phyloP scores from a whole-genome alignment of 768 basidiomycete genomes.

The Phylloporus sp. region DNA sequence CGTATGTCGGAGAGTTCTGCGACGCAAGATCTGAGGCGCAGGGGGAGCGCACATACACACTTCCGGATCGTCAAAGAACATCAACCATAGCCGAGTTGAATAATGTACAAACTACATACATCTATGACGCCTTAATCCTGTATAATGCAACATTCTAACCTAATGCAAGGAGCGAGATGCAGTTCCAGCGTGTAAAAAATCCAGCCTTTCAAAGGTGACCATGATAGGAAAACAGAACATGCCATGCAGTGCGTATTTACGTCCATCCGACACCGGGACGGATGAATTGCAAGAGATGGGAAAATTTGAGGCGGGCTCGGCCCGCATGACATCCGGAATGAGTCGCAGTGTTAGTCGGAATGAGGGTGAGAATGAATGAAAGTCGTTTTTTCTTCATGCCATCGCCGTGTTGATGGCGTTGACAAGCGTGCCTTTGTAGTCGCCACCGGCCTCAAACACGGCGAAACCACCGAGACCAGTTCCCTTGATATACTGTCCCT shows the following conservation, averaged over 20 bases:
- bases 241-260: background rate
- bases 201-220: constrained; percentile 14
- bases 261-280: constrained; percentile 15
- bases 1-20: too few species aligned
- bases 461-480: constrained; percentile 38
- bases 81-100: too few species aligned
- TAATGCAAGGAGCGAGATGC: background rate
- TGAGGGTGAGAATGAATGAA: constrained; percentile 2
- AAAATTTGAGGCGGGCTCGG: constrained; percentile 11
- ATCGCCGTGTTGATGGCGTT: constrained; percentile 30
- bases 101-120: too few species aligned
- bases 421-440: constrained; percentile 35
- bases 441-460: constrained; percentile 44
- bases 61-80: too few species aligned
- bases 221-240: background rate
- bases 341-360: constrained; percentile 12
- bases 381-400: constrained; percentile 11
- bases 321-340: constrained; percentile 10
- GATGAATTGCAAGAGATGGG: constrained; percentile 3
- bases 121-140: too few species aligned
- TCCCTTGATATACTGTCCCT: constrained; percentile 38
- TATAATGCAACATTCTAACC: background rate
- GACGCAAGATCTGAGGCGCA: too few species aligned
- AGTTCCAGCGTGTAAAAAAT: too few species aligned
- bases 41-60: too few species aligned